phyloP scores from a whole-genome alignment of 139 green algal genomes.

The Edaphochlamys debaryana region DNA sequence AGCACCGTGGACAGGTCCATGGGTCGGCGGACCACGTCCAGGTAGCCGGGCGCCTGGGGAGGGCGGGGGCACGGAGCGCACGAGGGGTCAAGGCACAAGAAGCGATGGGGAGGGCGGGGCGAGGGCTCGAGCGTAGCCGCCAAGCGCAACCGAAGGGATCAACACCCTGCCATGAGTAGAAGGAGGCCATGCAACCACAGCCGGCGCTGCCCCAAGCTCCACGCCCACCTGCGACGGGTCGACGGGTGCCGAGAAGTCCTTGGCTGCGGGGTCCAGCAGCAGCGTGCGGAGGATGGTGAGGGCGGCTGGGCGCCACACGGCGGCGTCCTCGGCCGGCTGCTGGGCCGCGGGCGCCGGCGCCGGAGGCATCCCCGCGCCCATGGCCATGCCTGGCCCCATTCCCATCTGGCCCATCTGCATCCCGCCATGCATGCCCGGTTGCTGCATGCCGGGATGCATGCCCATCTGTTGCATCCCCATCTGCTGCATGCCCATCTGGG shows the following conservation, averaged over 20 bases:
- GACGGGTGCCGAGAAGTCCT: conserved; percentile 3
- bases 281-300: conserved; percentile 10
- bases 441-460: neutral
- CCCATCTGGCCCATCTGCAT: too few species aligned
- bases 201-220: too few species aligned
- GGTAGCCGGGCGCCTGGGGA: conserved; percentile 20
- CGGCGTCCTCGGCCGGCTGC: neutral
- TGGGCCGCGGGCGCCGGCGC: too few species aligned
- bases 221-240: neutral
- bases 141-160: too few species aligned
- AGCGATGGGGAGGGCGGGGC: too few species aligned
- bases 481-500: neutral
- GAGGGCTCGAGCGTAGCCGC: too few species aligned
- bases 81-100: too few species aligned
- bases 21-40: conserved; percentile 48
- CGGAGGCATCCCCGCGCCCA: too few species aligned
- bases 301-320: neutral
- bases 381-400: too few species aligned
- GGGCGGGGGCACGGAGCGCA: too few species aligned
- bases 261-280: conserved; percentile 4
- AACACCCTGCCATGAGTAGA: too few species aligned
- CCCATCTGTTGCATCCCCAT: neutral
- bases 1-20: conserved; percentile 67
- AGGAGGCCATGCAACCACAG: too few species aligned
- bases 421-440: neutral